These are phyloP conservation scores for Cutaneotrichosporon spelunceum DNA, from an alignment of 1,284 basidiomycete species.

Conservation along the genomic window DNA sequence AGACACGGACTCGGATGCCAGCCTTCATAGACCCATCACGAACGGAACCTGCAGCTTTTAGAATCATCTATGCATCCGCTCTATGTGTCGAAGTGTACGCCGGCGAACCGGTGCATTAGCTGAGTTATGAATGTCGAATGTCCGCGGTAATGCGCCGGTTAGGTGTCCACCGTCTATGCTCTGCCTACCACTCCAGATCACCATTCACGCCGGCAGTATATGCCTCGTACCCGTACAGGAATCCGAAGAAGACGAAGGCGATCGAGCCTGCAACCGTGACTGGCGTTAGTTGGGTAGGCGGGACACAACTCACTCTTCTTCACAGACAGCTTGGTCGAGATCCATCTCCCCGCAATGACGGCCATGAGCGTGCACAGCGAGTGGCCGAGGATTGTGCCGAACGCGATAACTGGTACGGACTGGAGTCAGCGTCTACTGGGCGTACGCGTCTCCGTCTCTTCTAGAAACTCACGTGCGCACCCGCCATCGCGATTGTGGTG, in stretches of 20 bases:
- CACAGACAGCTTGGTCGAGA: conserved; percentile 90
- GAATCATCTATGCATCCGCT: conserved; percentile 4
- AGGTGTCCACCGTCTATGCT: background rate
- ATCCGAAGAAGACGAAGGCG: conserved; percentile 78
- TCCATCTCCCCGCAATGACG: conserved; percentile 82
- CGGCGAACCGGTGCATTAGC: background rate
- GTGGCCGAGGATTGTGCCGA: conserved; percentile 89
- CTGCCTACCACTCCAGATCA: conserved; percentile 8
- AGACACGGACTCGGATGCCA: background rate
- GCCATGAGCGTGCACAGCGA: conserved; percentile 82
- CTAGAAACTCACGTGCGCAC: conserved; percentile 73
- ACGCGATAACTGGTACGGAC: conserved; percentile 74
- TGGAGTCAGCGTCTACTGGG: conserved; percentile 50
- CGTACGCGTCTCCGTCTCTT: too few relatives aligned
- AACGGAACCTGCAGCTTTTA: background rate
- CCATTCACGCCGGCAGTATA: conserved; percentile 35
- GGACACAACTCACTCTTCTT: conserved; percentile 72
- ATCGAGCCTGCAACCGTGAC: conserved; percentile 79
- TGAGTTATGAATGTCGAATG: background rate
- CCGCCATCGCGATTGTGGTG: conserved; percentile 92
- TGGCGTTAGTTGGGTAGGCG: conserved; percentile 41
- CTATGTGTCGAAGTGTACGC: background rate
- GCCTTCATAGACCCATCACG: background rate
- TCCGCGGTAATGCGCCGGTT: background rate
- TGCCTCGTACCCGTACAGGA: conserved; percentile 71